Base-by-base conservation (phyloP, 176 grass and related monocot species). In the Echinochloa phyllopogon region DNA sequence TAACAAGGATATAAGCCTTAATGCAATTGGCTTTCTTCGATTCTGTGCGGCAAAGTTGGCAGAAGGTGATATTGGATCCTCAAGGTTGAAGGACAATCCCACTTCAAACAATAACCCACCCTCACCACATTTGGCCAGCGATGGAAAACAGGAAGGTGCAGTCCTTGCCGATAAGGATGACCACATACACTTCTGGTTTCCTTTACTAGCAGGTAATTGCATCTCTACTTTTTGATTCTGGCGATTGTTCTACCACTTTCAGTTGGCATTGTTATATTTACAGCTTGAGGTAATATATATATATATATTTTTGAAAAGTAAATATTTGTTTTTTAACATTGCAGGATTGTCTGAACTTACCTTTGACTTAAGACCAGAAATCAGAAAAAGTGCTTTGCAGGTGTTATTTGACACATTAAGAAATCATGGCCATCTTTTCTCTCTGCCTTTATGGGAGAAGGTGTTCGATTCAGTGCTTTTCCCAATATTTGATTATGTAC, bases 401-500 rank as follows among this genome's bases (percentile, higher is more conserved):
- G 92, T 99, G 61, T 65, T 99, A 85, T 99, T 99, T 92, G 96
- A 99, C 71, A 96, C 96, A 58, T 89, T 99, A 83, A 85, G 94
- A 91, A 99, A 99, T 69, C 94, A 99, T 86, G 96, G 96, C 9
- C 94, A 99, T 87, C 91, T 94, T 87, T 99, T 99, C 90, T 99
- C 96, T 63, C 86, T 99, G 83, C 94, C 89, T 65, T 91, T 99
- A 74, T 99, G 96, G 96, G 96, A 99, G 77, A 99, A 99, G 87
- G 96, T 99, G 63, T 99, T 99, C 23, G 96, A 99, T 88, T 99
- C 96, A 44, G 96, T 99, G 72, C 83, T 99, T 78, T 99, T 99
- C 86, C 96, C 96, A 51, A 99, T 99, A 92, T 99, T 99, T 90
- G 96, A 99, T 73, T 99, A 95, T 81, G 96, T 99, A 36, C 91